A percentile compares a stretch with the other conserved stretches of the same genome.
Conservation (phyloP, 139 green algal genomes). For the Chlorella sp. region DNA sequence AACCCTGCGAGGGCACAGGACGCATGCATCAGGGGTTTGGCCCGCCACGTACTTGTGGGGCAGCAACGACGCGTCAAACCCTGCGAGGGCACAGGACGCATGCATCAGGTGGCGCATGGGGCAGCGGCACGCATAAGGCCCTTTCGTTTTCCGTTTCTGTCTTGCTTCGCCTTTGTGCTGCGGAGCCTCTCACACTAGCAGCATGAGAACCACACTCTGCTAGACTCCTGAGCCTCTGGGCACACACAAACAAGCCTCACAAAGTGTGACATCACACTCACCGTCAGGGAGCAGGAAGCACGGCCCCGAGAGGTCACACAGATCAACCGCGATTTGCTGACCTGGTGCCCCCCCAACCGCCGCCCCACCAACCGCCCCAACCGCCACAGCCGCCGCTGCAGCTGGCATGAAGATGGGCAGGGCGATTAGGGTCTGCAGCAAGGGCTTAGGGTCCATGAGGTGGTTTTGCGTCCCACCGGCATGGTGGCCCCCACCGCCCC, state of each 20-base stretch:
- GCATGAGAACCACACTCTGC: too few relatives aligned
- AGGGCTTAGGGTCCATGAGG: background rate
- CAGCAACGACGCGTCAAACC: constrained; percentile 3
- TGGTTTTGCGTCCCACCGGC: background rate
- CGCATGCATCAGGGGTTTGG: background rate
- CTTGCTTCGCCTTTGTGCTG: background rate
- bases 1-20: background rate
- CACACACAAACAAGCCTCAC: too few relatives aligned
- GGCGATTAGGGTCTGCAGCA: constrained; percentile 8
- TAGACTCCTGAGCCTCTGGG: too few relatives aligned
- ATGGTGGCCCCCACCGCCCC: background rate
- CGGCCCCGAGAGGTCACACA: background rate
- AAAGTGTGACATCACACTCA: too few relatives aligned
- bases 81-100: background rate
- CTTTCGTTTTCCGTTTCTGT: too few relatives aligned
- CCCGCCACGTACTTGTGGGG: constrained; percentile 4
- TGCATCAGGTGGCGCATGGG: background rate
- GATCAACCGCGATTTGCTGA: too few relatives aligned
- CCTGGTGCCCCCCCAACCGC: too few relatives aligned
- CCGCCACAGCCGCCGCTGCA: background rate
- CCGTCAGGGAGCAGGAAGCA: constrained; percentile 16
- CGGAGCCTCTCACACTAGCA: too few relatives aligned
- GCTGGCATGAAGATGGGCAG: constrained; percentile 26
- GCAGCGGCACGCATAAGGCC: too few relatives aligned
- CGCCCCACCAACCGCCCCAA: too few relatives aligned